Percentiles rank a stretch among this genome's conserved stretches.
Evolutionary conservation across 805 yeast genomes (phyloP).

Genomic region (Sugiyamaella boreocaroliniensis): DNA sequence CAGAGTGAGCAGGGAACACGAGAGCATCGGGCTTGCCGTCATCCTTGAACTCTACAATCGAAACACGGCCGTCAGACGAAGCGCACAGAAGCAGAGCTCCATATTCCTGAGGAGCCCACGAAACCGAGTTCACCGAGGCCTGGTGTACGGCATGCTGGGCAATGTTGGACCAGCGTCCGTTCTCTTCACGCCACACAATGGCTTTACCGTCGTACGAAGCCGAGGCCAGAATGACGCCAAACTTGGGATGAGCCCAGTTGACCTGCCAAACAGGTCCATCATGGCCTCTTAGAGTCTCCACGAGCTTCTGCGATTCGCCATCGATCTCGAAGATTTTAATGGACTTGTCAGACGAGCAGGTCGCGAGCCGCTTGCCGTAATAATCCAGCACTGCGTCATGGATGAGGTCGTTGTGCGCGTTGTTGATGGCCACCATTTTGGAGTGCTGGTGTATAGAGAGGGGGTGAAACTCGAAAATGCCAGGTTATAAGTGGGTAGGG

Average conservation of each 20-base stretch:
- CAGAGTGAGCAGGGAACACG: constrained; percentile 73
- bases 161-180: constrained; percentile 78
- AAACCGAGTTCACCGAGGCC: constrained; percentile 89
- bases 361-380: constrained; percentile 92
- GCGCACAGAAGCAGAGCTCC: constrained; percentile 89
- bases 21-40: constrained; percentile 61
- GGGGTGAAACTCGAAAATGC: not conserved
- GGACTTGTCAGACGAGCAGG: constrained; percentile 94
- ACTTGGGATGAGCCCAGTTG: constrained; percentile 98
- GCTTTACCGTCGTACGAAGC: constrained; percentile 95
- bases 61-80: constrained; percentile 87
- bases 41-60: constrained; percentile 84
- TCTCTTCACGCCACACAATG: constrained; percentile 90
- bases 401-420: constrained; percentile 86
- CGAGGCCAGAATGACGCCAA: constrained; percentile 89
- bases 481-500: not conserved
- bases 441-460: not conserved
- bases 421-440: constrained; percentile 67
- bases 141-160: constrained; percentile 83
- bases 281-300: constrained; percentile 85
- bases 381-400: constrained; percentile 97
- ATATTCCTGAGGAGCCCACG: constrained; percentile 97
- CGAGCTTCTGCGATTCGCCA: constrained; percentile 71
- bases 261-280: constrained; percentile 99
- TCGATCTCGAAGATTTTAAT: constrained; percentile 89